Evolutionary conservation across 108 stramenopile genomes (phyloP), one percentile per base, ranked within the genome.

Genomic region (Parmales sp.): DNA sequence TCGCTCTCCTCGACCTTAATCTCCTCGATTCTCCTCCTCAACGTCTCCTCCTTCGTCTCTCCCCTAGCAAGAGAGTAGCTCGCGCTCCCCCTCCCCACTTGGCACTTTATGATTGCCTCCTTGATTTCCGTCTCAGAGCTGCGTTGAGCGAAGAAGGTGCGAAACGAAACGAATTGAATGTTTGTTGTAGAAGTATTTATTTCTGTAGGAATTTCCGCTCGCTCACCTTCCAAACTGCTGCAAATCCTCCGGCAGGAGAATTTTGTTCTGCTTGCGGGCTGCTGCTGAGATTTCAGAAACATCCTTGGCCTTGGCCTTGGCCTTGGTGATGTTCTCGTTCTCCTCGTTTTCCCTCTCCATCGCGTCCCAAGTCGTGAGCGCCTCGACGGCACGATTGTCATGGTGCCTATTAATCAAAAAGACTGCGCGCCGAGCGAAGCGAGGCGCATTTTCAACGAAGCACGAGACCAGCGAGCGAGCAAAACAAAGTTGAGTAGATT

Each of bases 71-170:
- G 20, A 20, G 64, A 37, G 64, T 28, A 65, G 8, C 20, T 41
- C 37, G 64, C 38, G 20, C 20, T 16, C 18, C 23, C 64, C 64
- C 64, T 65, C 64, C 64, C 64, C 64, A 65, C 64, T 39, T 65
- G 64, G 39, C 64, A 65, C 26, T 39, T 65, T 20, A 23, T 41
- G 64, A 65, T 65, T n/a, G 64, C 64, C 38, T 20, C 39, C 64
- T 22, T 18, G 38, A 39, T 65, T 39, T 39, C 64, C 64, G n/a
- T n/a, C n/a, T n/a, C n/a, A n/a, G n/a, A n/a, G n/a, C n/a, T n/a
- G n/a, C n/a, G n/a, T 39, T n/a, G 2, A 22, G 39, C 9, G 39
- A 16, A 39, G 38, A 65, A 20, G 64, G 8, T 11, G 38, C 26
- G 43, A 16, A 16, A 44, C 39, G n/a, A n/a, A 16, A 39, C 38